phyloP scores from a whole-genome alignment of 2,329 filamentous ascomycete genomes.

The Elsinoe arachidis region DNA sequence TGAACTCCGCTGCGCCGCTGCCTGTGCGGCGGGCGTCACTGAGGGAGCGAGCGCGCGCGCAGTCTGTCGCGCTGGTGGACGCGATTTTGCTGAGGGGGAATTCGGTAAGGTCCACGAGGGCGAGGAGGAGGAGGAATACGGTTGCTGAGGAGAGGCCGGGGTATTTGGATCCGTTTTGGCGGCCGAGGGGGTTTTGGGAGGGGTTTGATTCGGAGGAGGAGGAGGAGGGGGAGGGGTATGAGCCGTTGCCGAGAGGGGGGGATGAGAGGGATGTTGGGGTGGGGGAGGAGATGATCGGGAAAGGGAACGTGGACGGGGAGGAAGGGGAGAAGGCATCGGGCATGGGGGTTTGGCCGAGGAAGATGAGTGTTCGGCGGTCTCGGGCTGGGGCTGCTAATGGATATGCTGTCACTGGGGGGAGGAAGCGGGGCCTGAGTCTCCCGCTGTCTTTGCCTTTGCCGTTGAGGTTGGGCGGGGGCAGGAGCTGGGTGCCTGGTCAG shows the following conservation, averaged over 20 bases:
- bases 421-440: conserved; percentile 45
- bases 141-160: conserved; percentile 27
- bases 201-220: conserved; percentile 39
- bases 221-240: conserved; percentile 18
- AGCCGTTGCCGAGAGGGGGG: conserved; percentile 34
- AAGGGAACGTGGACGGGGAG: conserved; percentile 23
- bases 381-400: conserved; percentile 34
- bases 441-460: not conserved
- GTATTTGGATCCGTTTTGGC: conserved; percentile 53
- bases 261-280: conserved; percentile 36
- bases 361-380: conserved; percentile 27
- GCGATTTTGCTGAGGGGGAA: not conserved
- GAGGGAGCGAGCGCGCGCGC: conserved; percentile 36
- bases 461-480: conserved; percentile 24
- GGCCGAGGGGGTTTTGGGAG: conserved; percentile 55
- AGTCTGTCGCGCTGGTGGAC: conserved; percentile 36
- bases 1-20: conserved; percentile 10
- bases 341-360: conserved; percentile 18
- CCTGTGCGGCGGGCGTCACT: conserved; percentile 32
- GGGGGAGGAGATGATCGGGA: conserved; percentile 15
- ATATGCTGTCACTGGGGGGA: conserved; percentile 42
- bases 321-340: conserved; percentile 22
- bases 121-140: conserved; percentile 20
- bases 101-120: conserved; percentile 15
- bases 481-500: conserved; percentile 13